A percentile compares a stretch with the other conserved stretches of the same genome.
phyloP scores from a whole-genome alignment of 805 yeast species.

The Candida morakotiae region DNA sequence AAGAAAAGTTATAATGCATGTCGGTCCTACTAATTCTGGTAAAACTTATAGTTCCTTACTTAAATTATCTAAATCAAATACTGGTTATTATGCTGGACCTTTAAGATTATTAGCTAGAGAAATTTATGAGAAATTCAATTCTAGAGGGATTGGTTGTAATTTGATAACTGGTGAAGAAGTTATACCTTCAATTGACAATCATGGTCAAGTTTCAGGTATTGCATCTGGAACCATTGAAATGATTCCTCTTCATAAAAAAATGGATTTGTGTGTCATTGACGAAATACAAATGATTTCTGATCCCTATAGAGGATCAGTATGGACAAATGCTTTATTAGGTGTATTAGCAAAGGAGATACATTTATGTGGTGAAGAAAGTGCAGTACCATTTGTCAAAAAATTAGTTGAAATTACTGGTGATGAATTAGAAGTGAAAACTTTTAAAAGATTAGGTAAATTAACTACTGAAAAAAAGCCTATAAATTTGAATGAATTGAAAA shows the following conservation, averaged over 20 bases:
- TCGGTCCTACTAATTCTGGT: slow-evolving; percentile 97
- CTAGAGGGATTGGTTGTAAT: slow-evolving; percentile 68
- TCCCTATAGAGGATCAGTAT: slow-evolving; percentile 78
- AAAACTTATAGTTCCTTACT: slow-evolving; percentile 83
- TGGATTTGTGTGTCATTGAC: slow-evolving; percentile 89
- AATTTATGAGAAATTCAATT: slow-evolving; percentile 75
- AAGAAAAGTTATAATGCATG: slow-evolving; percentile 83
- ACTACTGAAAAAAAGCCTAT: slow-evolving; percentile 42
- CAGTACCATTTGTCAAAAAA: slow-evolving; percentile 61
- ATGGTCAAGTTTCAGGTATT: slow-evolving; percentile 69
- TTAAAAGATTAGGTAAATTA: slow-evolving; percentile 72
- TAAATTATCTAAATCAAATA: slow-evolving; percentile 55
- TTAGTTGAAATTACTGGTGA: slow-evolving; percentile 76
- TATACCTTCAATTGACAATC: slow-evolving; percentile 60
- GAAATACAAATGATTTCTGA: slow-evolving; percentile 96
- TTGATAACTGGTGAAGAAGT: slow-evolving; percentile 95
- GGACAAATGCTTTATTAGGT: slow-evolving; percentile 90
- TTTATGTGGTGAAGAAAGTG: slow-evolving; percentile 88
- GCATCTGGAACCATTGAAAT: slow-evolving; percentile 92
- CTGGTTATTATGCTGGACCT: slow-evolving; percentile 95
- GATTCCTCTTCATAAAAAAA: slow-evolving; percentile 63
- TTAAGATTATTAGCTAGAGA: slow-evolving; percentile 87
- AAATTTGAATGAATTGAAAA: slow-evolving; percentile 38
- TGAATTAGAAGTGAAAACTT: slow-evolving; percentile 61
- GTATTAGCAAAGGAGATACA: slow-evolving; percentile 83